phyloP scores from a whole-genome alignment of 108 stramenopile species.

The Cyclotella atomus region DNA sequence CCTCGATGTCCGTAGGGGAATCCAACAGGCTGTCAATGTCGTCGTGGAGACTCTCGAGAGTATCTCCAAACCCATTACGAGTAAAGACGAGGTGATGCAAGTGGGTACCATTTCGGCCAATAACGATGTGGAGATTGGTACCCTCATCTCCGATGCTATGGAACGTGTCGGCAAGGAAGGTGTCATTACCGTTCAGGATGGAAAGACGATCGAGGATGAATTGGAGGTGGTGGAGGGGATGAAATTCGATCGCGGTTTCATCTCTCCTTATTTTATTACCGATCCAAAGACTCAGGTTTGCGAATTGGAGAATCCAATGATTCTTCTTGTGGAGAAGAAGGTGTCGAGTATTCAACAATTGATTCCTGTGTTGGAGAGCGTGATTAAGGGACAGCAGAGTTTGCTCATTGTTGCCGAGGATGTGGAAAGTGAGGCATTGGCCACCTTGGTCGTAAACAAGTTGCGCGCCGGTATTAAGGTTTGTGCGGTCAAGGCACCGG shows the following conservation, averaged over 20 bases:
- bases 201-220: constrained; percentile 99
- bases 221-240: constrained; percentile 99
- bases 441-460: constrained; percentile 99
- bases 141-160: constrained; percentile 97
- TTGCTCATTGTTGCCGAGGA: constrained; percentile 99
- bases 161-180: constrained; percentile 99
- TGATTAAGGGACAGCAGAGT: constrained; percentile 93
- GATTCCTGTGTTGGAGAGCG: constrained; percentile 93
- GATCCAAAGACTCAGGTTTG: constrained; percentile 97
- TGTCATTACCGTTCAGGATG: constrained; percentile 99
- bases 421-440: constrained; percentile 98
- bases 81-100: constrained; percentile 97
- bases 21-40: constrained; percentile 91
- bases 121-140: constrained; percentile 94
- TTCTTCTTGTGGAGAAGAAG: constrained; percentile 99
- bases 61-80: constrained; percentile 93
- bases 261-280: constrained; percentile 99
- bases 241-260: constrained; percentile 99
- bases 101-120: constrained; percentile 99
- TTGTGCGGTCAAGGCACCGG: constrained; percentile 99
- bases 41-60: constrained; percentile 89
- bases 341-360: constrained; percentile 95
- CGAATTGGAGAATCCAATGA: constrained; percentile 96
- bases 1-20: constrained; percentile 95
- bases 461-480: constrained; percentile 99